Conservation (phyloP, 202 grass and related monocot species). For the Eragrostis tef region DNA sequence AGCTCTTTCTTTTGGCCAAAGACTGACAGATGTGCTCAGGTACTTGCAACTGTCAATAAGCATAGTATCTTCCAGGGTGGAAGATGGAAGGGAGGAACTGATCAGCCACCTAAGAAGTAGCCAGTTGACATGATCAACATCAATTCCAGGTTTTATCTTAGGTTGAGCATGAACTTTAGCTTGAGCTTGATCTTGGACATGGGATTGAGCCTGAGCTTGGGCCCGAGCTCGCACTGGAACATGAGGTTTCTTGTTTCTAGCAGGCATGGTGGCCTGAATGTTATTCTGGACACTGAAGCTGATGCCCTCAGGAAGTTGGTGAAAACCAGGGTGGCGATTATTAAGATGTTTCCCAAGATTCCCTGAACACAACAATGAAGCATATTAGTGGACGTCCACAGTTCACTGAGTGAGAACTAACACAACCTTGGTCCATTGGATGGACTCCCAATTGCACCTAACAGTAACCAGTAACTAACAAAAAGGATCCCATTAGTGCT, state of each 20-base stretch:
- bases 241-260: slow-evolving; percentile 50
- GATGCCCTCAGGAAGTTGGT: slow-evolving; percentile 52
- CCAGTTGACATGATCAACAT: slow-evolving; percentile 88
- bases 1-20: slow-evolving; percentile 81
- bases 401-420: neutral
- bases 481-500: neutral
- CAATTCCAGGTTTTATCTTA: slow-evolving; percentile 50
- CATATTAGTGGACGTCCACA: slow-evolving; percentile 38
- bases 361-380: slow-evolving; percentile 57
- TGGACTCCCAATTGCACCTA: slow-evolving; percentile 11
- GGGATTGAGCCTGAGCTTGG: slow-evolving; percentile 32
- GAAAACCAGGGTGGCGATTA: slow-evolving; percentile 81
- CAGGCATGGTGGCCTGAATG: slow-evolving; percentile 37
- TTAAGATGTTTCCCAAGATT: slow-evolving; percentile 97
- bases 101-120: slow-evolving; percentile 88
- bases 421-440: neutral
- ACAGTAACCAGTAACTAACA: neutral
- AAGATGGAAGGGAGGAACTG: slow-evolving; percentile 61
- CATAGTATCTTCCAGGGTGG: slow-evolving; percentile 56
- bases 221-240: slow-evolving; percentile 34
- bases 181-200: slow-evolving; percentile 43
- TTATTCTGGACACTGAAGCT: slow-evolving; percentile 41
- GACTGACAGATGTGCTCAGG: slow-evolving; percentile 60
- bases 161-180: slow-evolving; percentile 46
- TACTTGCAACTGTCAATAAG: slow-evolving; percentile 76